These are phyloP conservation scores for Penicillium bialowiezense DNA, from an alignment of 495 filamentous ascomycete genomes.

Conservation along the genomic window DNA sequence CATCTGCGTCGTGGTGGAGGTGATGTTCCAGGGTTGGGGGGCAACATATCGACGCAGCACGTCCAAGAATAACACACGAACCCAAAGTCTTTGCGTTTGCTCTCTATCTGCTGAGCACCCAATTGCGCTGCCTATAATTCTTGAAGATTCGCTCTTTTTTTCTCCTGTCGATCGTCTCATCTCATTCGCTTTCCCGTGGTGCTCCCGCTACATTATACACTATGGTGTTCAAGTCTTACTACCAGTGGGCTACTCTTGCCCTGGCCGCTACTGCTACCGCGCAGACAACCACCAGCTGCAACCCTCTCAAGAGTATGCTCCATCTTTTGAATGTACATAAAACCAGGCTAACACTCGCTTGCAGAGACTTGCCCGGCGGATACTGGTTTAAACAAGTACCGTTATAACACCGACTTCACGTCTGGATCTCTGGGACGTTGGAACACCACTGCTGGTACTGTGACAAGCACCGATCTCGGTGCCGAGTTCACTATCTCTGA, in stretches of 20 bases:
- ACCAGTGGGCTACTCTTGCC: conserved; percentile 20
- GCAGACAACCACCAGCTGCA: conserved; percentile 70
- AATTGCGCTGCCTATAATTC: conserved; percentile 1
- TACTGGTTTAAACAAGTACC: conserved; percentile 56
- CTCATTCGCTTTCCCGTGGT: neutral
- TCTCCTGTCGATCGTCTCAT: neutral
- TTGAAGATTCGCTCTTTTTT: neutral
- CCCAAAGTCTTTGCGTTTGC: conserved; percentile 5
- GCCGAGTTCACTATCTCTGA: conserved; percentile 71
- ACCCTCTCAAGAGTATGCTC: conserved; percentile 57
- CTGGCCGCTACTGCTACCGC: conserved; percentile 38
- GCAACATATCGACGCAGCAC: conserved; percentile 8
- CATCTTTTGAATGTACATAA: too few species aligned
- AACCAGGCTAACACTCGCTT: neutral
- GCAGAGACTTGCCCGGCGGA: conserved; percentile 57
- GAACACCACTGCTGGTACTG: conserved; percentile 56
- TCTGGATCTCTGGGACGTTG: conserved; percentile 53
- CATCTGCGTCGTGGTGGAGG: conserved; percentile 8
- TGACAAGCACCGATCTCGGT: conserved; percentile 50
- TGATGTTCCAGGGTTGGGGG: conserved; percentile 7
- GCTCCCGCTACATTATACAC: neutral
- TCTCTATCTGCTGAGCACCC: neutral
- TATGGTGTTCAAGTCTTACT: conserved; percentile 16
- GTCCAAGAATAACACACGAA: conserved; percentile 8
- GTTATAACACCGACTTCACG: conserved; percentile 64